Base-by-base conservation (phyloP, 352 stramenopile species). In the Elongisporangium undulatum region DNA sequence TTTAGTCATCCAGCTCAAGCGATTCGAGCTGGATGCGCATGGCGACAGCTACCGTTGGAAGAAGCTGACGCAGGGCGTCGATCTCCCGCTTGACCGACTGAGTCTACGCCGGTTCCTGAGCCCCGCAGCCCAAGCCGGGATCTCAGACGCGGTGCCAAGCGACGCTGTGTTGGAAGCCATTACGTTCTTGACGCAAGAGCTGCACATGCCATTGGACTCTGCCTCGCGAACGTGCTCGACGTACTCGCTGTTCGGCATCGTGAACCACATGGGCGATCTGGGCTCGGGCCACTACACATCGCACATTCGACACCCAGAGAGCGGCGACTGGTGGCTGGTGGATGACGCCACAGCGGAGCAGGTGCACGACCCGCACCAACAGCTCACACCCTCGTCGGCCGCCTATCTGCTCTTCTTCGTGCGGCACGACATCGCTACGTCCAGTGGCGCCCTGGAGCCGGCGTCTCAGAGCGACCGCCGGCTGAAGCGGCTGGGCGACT, bases 261-360 rank as follows among this genome's bases (percentile, higher is more conserved):
- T 98, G 56, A 92, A 98, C 75, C 96, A 99, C 75, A 83, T 92
- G 62, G 96, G 96, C 16, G 87, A 81, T n/a, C 78, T 98, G 13
- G 89, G 88, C 13, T 85, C 85, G 19, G 96, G 96, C 4, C 97
- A 99, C 68, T 99, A 99, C 76, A 87, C 78, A 1, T 81, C 83
- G 5, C 75, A 86, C 57, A 70, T 87, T 21, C 66, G 68, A 13
- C 66, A 75, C 21, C 54, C 64, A 17, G 61, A 75, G 15, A 77
- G 64, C 55, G 65, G 62, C 39, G 66, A 75, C 45, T 99, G 97
- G 96, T 97, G 94, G 69, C 75, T 96, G 52, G 97, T 98, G 51
- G 97, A 99, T 61, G 97, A 99, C 77, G 78, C 69, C n/a, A 74
- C 55, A 23, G 81, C 68, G 4, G 66, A 68, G 1, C 63, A 53